Evolutionary conservation across 805 yeast genomes (phyloP), one percentile per base, ranked within the genome.

Genomic region (Saccharomycopsis capsularis): DNA sequence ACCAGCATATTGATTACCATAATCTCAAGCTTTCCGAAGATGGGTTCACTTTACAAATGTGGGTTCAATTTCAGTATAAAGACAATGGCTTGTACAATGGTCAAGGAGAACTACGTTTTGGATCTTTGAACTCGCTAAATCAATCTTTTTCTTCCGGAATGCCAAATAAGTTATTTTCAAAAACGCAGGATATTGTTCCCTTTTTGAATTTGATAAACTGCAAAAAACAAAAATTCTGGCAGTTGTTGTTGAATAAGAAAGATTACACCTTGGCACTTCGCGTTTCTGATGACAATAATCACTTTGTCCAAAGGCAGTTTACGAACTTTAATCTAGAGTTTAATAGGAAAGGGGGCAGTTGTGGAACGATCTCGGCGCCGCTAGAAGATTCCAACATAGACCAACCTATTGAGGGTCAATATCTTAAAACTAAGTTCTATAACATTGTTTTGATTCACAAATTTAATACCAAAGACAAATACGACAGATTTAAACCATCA

Each of bases 1-100:
- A 27, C 1, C 13, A 46, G 4, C 40, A 27, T 38, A 24, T 53
- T 13, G 38, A 37, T 6, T 53, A 36, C 37, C 43, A 46, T 36
- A 24, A 47, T 18, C 42, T 53, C 21, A 46, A 46, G 24, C 19
- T 51, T 13, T 30, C 44, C 24, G 42, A 51, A 15, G 46, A 51
- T 9, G 56, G 55, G 3, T 64, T 71, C 44, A 60, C 75, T 0
- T 55, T 72, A 13, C 69, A 67, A 35, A 54, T 68, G 5, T 71
- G 75, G 76, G 62, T 71, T 45, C 68, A 68, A 48, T 43, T 70
- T 25, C 15, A 36, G 7, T 27, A 23, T 24, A n/a, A 29, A 16
- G 22, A 39, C 30, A 22, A 23, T 16, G 48, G 39, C 16, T 35
- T 42, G 3, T 15, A 36, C 2, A 36, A 41, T 4, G 35, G 15